These are phyloP conservation scores for Malbranchea zuffiana DNA, from an alignment of 2,329 filamentous ascomycete species.

Conservation along the genomic window DNA sequence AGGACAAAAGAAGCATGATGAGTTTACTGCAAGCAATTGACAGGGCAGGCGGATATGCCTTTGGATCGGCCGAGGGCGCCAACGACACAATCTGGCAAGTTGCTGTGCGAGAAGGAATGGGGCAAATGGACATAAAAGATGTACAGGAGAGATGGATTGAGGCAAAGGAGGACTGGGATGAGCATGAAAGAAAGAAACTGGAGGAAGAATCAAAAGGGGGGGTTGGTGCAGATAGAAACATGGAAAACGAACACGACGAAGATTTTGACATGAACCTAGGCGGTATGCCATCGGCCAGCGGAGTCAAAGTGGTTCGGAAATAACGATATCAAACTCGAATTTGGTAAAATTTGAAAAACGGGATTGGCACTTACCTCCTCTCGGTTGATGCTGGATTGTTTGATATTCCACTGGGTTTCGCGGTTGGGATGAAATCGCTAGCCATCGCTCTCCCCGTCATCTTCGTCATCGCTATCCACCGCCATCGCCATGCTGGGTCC, in stretches of 20 bases:
- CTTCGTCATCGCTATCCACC: conserved; percentile 37
- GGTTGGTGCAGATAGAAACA: conserved; percentile 24
- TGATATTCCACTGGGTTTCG: too few relatives aligned
- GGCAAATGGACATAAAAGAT: conserved; percentile 70
- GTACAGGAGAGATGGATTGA: conserved; percentile 96
- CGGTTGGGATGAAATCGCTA: too few relatives aligned
- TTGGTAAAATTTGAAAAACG: not conserved
- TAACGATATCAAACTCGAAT: conserved; percentile 15
- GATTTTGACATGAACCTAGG: conserved; percentile 24
- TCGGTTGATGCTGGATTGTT: too few relatives aligned
- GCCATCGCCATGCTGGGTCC: conserved; percentile 37
- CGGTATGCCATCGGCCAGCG: conserved; percentile 45
- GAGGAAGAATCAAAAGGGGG: conserved; percentile 58
- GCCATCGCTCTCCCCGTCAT: conserved; percentile 36
- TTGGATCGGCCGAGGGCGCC: conserved; percentile 78
- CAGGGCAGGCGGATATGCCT: conserved; percentile 82
- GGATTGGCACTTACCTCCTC: too few relatives aligned
- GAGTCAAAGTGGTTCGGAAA: conserved; percentile 62
- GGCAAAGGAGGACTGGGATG: conserved; percentile 76
- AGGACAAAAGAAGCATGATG: conserved; percentile 97
- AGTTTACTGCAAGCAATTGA: conserved; percentile 80
- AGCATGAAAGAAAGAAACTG: conserved; percentile 60
- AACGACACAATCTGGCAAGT: conserved; percentile 98
- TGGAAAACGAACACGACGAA: conserved; percentile 18
- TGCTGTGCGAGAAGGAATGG: conserved; percentile 64